Evolutionary conservation across 345 rosid species (phyloP).

Genomic region (Arabis hirsuta): DNA sequence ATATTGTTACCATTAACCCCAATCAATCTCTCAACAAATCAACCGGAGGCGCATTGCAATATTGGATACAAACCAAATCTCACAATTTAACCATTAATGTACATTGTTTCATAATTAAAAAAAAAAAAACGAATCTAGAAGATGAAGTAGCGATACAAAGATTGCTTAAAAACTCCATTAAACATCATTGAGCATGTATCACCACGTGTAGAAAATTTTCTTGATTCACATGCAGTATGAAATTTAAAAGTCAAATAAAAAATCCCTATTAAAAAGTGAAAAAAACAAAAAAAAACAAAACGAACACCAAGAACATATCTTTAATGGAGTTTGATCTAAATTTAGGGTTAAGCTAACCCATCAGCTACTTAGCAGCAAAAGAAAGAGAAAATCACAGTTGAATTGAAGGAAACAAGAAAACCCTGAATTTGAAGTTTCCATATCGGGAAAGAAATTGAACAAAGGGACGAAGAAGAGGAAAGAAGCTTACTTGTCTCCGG

Average conservation of each 20-base stretch:
- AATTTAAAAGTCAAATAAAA: constrained; percentile 1
- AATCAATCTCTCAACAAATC: constrained; percentile 11
- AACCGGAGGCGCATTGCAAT: constrained; percentile 5
- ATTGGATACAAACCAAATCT: constrained; percentile 18
- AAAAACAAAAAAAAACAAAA: background rate
- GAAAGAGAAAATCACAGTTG: constrained; percentile 21
- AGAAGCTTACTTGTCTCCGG: constrained; percentile 49
- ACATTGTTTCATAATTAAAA: background rate
- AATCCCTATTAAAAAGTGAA: background rate
- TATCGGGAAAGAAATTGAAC: constrained; percentile 12
- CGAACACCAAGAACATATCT: constrained; percentile 33
- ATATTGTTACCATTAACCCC: background rate
- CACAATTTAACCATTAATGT: background rate
- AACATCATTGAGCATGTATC: constrained; percentile 21
- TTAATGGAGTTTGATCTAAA: constrained; percentile 8
- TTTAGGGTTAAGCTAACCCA: constrained; percentile 22
- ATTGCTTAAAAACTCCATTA: background rate
- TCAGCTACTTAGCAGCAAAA: background rate
- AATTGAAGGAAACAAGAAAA: constrained; percentile 15
- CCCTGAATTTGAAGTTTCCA: constrained; percentile 27
- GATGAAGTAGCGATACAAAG: constrained; percentile 7
- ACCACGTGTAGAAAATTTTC: constrained; percentile 12
- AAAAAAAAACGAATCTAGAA: background rate
- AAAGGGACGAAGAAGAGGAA: constrained; percentile 13
- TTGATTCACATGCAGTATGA: constrained; percentile 26